Evolutionary conservation across 2,329 filamentous ascomycete species (phyloP), one percentile per base, ranked within the genome.

Genomic region (Penicillium sp.): DNA sequence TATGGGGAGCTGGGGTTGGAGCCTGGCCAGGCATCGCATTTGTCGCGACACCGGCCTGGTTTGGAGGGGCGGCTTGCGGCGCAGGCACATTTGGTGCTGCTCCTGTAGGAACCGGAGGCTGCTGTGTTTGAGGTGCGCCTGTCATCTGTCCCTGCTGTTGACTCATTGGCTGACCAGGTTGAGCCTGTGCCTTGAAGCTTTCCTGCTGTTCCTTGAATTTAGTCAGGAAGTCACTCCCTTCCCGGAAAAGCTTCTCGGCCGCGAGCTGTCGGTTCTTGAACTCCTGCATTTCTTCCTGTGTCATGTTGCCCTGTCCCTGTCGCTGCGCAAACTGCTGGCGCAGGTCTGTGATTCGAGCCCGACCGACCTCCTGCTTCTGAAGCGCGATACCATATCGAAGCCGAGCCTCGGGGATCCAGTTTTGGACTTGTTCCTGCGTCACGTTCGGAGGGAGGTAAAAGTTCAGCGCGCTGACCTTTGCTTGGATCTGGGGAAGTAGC

Each of bases 131-230:
- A 62, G 72, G 58, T 62, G 67, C 50, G 58, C 59, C 47, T 24
- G 58, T 56, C 4, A 51, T 58, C 61, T 71, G 59, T 60, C 58
- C 65, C 63, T 71, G 53, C 64, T 71, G 53, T 65, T 71, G 65
- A 61, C 61, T 67, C 61, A 70, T 70, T 37, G 67, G 68, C 37
- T 70, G 70, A 44, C 68, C 70, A 40, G 76, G 75, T 58, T 77
- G 75, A 4, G 65, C 61, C 60, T 78, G 75, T 7, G 70, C 66
- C 59, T 75, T 80, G 67, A 82, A 81, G 45, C 68, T 73, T 57
- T 82, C 79, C 64, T 83, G 81, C 63, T 83, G 81, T 45, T 81
- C 78, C 57, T 79, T 80, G 72, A 83, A 83, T 60, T 82, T 82
- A 42, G 72, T 76, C 62, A 83, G 68, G 61, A 82, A 82, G 13